Evolutionary conservation across 805 yeast genomes (phyloP).

Genomic region (Sugiyamaella chiloensis): DNA sequence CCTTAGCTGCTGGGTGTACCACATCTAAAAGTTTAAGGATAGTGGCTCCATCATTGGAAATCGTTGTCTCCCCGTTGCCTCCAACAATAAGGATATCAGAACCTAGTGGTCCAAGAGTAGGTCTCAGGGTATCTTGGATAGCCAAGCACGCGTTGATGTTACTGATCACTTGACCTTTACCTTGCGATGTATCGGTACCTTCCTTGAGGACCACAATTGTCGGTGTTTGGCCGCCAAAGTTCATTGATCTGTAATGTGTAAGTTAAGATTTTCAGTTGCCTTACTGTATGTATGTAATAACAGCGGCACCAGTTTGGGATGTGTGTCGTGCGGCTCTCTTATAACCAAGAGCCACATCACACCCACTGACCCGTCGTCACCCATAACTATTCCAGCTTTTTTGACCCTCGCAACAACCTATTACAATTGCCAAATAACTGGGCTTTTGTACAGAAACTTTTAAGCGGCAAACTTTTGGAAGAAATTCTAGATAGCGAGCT

Average conservation of each 20-base stretch:
- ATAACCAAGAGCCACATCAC: too few species aligned
- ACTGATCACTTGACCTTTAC: conserved; percentile 90
- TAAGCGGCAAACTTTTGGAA: too few species aligned
- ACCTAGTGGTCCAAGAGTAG: conserved; percentile 97
- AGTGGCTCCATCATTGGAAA: conserved; percentile 98
- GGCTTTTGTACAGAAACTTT: too few species aligned
- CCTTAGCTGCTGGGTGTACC: conserved; percentile 97
- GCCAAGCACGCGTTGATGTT: conserved; percentile 97
- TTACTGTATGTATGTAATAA: too few species aligned
- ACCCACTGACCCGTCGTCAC: too few species aligned
- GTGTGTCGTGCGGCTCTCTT: too few species aligned
- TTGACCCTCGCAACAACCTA: too few species aligned
- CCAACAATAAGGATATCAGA: conserved; percentile 90
- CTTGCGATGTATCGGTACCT: conserved; percentile 97
- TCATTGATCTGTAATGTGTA: conserved; percentile 46
- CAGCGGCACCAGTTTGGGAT: too few species aligned
- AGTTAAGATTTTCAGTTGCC: background rate
- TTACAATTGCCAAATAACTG: too few species aligned
- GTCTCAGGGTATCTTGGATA: conserved; percentile 89
- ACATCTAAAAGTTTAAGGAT: conserved; percentile 87
- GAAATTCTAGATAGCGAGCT: too few species aligned
- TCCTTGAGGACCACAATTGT: conserved; percentile 97
- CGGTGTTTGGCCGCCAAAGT: conserved; percentile 90
- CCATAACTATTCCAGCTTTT: too few species aligned
- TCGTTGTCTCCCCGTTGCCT: conserved; percentile 81